These are phyloP conservation scores for Pichia sp. DNA, from an alignment of 1,139 yeast species.

Conservation along the genomic window DNA sequence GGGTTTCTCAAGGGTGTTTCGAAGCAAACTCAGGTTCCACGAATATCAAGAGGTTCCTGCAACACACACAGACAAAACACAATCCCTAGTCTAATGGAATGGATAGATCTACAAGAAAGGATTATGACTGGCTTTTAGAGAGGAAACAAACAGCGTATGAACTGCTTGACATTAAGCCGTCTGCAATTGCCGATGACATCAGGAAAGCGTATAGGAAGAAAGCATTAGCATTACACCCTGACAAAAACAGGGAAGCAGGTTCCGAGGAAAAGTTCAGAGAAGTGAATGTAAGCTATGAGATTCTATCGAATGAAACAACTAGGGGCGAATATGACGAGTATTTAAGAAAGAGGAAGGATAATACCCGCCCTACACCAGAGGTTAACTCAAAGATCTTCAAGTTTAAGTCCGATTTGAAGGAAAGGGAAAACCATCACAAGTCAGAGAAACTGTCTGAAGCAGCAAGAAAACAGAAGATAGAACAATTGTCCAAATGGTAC, in stretches of 20 bases:
- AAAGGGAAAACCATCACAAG: slow-evolving; percentile 4
- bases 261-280: slow-evolving; percentile 33
- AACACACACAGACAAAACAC: no score
- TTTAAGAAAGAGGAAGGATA: not conserved
- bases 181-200: slow-evolving; percentile 25
- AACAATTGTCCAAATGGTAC: slow-evolving; percentile 2
- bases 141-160: slow-evolving; percentile 19
- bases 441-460: not conserved
- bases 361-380: not conserved
- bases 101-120: slow-evolving; percentile 11
- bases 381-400: no score
- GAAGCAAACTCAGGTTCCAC: no score
- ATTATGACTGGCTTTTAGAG: slow-evolving; percentile 22
- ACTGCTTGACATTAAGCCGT: slow-evolving; percentile 13
- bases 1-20: no score
- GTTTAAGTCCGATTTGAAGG: slow-evolving; percentile 6
- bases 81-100: no score
- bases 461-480: slow-evolving; percentile 10
- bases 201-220: slow-evolving; percentile 23
- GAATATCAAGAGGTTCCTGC: no score
- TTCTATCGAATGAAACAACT: slow-evolving; percentile 31
- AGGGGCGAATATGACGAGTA: slow-evolving; percentile 34
- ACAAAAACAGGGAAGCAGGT: slow-evolving; percentile 34
- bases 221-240: slow-evolving; percentile 35
- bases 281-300: slow-evolving; percentile 34